phyloP scores from a whole-genome alignment of 2,329 filamentous ascomycete species.

The Epichloe brachyelytri region DNA sequence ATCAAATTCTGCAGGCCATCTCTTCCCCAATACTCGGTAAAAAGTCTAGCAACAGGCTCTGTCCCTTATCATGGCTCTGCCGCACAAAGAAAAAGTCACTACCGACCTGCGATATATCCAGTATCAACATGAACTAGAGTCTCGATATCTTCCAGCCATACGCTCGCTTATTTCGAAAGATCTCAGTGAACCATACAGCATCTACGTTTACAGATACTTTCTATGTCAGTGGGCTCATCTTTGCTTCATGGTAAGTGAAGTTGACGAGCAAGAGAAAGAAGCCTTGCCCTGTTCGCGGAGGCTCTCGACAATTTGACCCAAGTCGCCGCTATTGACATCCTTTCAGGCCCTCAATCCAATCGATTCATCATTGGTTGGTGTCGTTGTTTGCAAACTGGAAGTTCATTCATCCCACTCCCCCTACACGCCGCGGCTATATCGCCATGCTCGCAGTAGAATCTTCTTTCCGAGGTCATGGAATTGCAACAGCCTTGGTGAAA shows the following conservation, averaged over 20 bases:
- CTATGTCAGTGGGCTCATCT: constrained; percentile 94
- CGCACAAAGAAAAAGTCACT: constrained; percentile 23
- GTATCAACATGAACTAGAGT: constrained; percentile 48
- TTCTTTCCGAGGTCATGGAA: constrained; percentile 67
- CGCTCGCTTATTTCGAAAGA: constrained; percentile 89
- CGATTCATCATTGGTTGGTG: constrained; percentile 61
- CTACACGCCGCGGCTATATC: constrained; percentile 78
- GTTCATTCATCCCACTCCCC: constrained; percentile 70
- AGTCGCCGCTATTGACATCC: constrained; percentile 3
- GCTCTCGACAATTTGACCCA: background rate
- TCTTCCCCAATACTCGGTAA: background rate
- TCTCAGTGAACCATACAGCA: constrained; percentile 95
- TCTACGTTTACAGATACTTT: constrained; percentile 98
- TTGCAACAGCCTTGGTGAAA: constrained; percentile 79
- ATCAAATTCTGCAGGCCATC: background rate
- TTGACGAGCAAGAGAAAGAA: background rate
- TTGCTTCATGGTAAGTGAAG: constrained; percentile 68
- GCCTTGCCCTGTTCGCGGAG: background rate
- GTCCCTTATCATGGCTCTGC: constrained; percentile 19
- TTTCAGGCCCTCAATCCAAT: constrained; percentile 44
- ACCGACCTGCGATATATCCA: constrained; percentile 44
- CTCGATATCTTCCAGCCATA: constrained; percentile 67
- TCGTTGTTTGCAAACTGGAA: constrained; percentile 92
- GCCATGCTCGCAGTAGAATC: constrained; percentile 93
- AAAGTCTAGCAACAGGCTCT: background rate